A percentile compares a stretch with the other conserved stretches of the same genome.
phyloP scores from a whole-genome alignment of 1,139 yeast genomes.

The Yamadazyma mexicana region DNA sequence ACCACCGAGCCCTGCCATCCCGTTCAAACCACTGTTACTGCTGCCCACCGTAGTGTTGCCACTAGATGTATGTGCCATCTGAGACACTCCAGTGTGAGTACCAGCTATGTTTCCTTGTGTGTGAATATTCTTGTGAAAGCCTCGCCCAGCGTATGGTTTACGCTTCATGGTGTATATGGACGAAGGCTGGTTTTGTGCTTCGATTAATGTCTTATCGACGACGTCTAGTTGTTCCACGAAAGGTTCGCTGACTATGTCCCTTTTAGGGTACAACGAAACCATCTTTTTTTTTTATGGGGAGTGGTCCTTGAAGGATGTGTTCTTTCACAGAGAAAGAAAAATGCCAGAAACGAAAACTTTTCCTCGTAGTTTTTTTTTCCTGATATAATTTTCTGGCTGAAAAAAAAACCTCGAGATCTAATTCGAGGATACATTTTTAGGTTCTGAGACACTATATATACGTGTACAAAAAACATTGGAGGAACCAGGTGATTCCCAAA shows the following conservation, averaged over 20 bases:
- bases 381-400: too few relatives aligned
- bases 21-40: background rate
- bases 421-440: background rate
- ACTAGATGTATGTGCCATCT: background rate
- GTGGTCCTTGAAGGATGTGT: background rate
- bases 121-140: background rate
- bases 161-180: slow-evolving; percentile 12
- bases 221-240: slow-evolving; percentile 34
- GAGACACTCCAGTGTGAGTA: background rate
- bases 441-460: background rate
- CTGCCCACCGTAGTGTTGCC: background rate
- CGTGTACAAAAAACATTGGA: too few relatives aligned
- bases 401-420: background rate
- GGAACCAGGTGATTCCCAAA: too few relatives aligned
- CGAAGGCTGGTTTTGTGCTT: slow-evolving; percentile 33
- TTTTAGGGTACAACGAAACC: slow-evolving; percentile 20
- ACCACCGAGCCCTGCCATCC: background rate
- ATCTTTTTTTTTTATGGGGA: too few relatives aligned
- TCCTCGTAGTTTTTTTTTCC: background rate
- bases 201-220: slow-evolving; percentile 32
- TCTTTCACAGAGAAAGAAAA: background rate
- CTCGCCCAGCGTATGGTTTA: slow-evolving; percentile 3
- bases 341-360: background rate
- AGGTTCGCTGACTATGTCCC: slow-evolving; percentile 28
- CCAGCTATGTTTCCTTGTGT: background rate